A percentile compares a stretch with the other conserved stretches of the same genome.
Evolutionary conservation across 2,329 filamentous ascomycete genomes (phyloP).

Genomic region (Phialocephala subalpina): DNA sequence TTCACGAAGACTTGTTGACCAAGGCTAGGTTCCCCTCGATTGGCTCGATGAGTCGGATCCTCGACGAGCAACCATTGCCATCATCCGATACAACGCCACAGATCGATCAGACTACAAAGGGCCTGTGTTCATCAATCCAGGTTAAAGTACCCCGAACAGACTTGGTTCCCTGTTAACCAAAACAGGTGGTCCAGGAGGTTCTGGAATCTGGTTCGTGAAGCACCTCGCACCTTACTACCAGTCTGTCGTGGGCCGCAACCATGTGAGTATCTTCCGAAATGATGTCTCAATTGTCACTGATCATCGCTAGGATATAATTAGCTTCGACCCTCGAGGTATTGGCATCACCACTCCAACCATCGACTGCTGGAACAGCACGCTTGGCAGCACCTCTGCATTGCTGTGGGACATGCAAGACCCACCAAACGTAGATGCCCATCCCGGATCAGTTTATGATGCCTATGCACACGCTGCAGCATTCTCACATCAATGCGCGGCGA

Average conservation of each 20-base stretch:
- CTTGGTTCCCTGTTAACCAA: background rate
- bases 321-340: conserved; percentile 59
- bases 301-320: conserved; percentile 54
- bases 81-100: conserved; percentile 34
- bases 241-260: conserved; percentile 55
- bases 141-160: background rate
- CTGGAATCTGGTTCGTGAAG: conserved; percentile 44
- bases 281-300: background rate
- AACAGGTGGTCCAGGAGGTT: conserved; percentile 55
- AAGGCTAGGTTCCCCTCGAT: conserved; percentile 33
- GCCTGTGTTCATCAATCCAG: conserved; percentile 37
- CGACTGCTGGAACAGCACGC: conserved; percentile 53
- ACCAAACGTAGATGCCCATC: conserved; percentile 54
- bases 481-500: conserved; percentile 49
- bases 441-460: conserved; percentile 55
- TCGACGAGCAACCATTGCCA: conserved; percentile 27
- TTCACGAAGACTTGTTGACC: background rate
- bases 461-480: conserved; percentile 54
- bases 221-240: conserved; percentile 45
- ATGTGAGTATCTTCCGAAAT: conserved; percentile 45
- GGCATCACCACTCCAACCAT: conserved; percentile 55
- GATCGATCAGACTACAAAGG: conserved; percentile 32
- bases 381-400: conserved; percentile 2
- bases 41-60: conserved; percentile 35
- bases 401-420: conserved; percentile 56